These are phyloP conservation scores for Pseudonitzschia delicatissima DNA, from an alignment of 108 stramenopile species.

Conservation along the genomic window DNA sequence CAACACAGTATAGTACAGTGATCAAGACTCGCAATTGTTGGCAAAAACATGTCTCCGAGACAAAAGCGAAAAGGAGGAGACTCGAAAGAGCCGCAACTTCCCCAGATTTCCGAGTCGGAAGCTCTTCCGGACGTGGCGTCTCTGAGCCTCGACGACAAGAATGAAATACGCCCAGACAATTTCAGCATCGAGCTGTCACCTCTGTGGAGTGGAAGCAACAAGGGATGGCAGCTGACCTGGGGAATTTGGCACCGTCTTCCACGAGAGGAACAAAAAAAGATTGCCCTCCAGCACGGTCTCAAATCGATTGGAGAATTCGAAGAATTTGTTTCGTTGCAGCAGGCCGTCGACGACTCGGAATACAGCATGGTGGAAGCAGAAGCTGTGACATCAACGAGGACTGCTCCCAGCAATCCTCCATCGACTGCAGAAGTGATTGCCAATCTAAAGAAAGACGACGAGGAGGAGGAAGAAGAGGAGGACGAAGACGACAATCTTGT, in stretches of 20 bases:
- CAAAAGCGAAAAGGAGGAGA: too few relatives aligned
- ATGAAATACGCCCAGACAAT: too few relatives aligned
- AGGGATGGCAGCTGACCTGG: constrained; percentile 74
- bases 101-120: too few relatives aligned
- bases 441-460: background rate
- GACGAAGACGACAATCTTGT: constrained; percentile 49
- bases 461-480: constrained; percentile 20
- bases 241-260: constrained; percentile 85
- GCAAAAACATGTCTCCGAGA: too few relatives aligned
- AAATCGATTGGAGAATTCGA: constrained; percentile 85
- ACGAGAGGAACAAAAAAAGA: constrained; percentile 55
- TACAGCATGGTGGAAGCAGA: background rate
- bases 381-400: too few relatives aligned
- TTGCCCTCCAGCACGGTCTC: constrained; percentile 67
- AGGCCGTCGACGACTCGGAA: constrained; percentile 31
- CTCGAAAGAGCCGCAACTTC: too few relatives aligned
- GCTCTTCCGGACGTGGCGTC: too few relatives aligned
- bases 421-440: background rate
- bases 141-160: constrained; percentile 2
- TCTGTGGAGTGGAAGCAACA: constrained; percentile 38
- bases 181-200: background rate
- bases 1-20: too few relatives aligned
- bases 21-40: too few relatives aligned
- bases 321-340: constrained; percentile 45
- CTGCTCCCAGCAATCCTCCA: background rate